Conservation (phyloP, 306 rosid species). For the Trichosanthes cucumerina region DNA sequence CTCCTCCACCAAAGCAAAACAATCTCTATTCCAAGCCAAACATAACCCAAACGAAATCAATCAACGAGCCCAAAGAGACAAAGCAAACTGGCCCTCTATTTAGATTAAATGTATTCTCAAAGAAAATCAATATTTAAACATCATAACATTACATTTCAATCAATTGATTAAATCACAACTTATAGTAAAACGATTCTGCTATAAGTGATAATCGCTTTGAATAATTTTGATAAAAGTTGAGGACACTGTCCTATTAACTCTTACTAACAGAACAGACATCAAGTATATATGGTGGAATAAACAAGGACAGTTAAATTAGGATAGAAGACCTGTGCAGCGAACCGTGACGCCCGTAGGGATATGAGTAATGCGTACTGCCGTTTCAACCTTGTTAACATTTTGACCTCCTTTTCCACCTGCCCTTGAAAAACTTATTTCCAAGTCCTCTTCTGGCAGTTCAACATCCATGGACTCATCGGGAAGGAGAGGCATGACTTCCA, state of each 20-base stretch:
- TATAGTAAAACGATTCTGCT: background rate
- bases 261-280: background rate
- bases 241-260: background rate
- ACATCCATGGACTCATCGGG: slow-evolving; percentile 78
- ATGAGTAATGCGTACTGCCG: slow-evolving; percentile 95
- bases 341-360: slow-evolving; percentile 91
- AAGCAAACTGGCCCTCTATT: background rate
- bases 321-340: slow-evolving; percentile 76
- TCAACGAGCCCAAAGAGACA: too few species aligned
- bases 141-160: background rate
- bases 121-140: background rate
- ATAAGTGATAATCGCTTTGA: background rate
- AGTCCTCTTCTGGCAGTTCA: slow-evolving; percentile 92
- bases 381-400: slow-evolving; percentile 94
- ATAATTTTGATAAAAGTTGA: background rate
- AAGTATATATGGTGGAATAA: background rate
- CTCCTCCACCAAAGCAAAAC: too few species aligned
- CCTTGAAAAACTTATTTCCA: slow-evolving; percentile 77
- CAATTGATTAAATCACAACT: background rate
- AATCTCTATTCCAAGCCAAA: too few species aligned
- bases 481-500: slow-evolving; percentile 95
- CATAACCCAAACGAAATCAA: too few species aligned
- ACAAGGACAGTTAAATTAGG: background rate
- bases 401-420: slow-evolving; percentile 99
- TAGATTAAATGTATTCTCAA: background rate